Conservation (phyloP, 2,329 filamentous ascomycete species). For the Colletotrichum lupini region DNA sequence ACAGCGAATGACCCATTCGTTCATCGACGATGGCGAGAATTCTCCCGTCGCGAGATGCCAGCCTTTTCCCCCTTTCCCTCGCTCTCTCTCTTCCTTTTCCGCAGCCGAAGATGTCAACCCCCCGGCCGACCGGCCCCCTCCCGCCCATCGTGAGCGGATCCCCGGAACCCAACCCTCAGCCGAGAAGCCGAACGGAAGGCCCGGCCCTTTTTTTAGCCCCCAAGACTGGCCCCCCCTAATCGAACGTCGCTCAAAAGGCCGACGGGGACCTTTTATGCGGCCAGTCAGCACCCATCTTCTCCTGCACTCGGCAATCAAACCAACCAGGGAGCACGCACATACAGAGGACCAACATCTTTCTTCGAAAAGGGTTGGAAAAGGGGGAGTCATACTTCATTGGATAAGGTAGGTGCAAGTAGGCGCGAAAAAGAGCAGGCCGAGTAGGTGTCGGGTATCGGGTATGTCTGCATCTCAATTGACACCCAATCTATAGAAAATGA, state of each 20-base stretch:
- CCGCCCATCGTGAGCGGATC: constrained; percentile 18
- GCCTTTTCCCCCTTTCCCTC: too few relatives aligned
- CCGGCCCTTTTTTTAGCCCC: not conserved
- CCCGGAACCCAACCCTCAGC: not conserved
- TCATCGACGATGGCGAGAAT: too few relatives aligned
- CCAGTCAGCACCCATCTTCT: not conserved
- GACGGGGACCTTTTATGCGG: not conserved
- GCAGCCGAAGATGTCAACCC: too few relatives aligned
- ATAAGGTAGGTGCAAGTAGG: too few relatives aligned
- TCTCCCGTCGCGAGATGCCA: too few relatives aligned
- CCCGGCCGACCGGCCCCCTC: not conserved
- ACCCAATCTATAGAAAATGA: not conserved
- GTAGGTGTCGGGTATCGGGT: not conserved
- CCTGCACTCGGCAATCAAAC: constrained; percentile 18
- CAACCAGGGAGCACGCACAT: constrained; percentile 5
- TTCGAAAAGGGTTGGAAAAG: not conserved
- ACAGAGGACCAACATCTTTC: not conserved
- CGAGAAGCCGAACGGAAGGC: not conserved
- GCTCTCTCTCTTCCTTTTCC: too few relatives aligned
- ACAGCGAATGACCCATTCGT: too few relatives aligned
- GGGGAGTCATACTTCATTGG: not conserved
- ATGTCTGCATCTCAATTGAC: not conserved
- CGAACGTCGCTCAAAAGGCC: not conserved
- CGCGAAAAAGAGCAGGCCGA: not conserved
- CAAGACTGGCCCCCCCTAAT: not conserved